Evolutionary conservation across 495 filamentous ascomycete genomes (phyloP).

Genomic region (Penicillium paxilli): DNA sequence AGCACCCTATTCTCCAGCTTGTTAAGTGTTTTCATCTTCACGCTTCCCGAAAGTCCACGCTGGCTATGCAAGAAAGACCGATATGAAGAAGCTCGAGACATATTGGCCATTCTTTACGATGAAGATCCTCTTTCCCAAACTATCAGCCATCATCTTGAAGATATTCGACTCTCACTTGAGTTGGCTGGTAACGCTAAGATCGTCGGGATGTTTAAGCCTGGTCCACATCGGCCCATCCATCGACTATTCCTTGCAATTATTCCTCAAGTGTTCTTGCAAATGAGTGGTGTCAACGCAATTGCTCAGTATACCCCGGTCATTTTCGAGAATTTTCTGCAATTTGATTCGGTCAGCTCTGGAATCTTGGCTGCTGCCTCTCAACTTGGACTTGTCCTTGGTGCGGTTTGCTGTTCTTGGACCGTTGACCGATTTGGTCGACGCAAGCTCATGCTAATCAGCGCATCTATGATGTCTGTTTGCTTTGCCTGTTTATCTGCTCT

Average conservation of each 20-base stretch:
- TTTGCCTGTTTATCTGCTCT: conserved; percentile 60
- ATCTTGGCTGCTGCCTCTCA: conserved; percentile 75
- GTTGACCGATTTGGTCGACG: conserved; percentile 74
- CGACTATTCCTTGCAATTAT: conserved; percentile 30
- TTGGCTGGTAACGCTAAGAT: conserved; percentile 27
- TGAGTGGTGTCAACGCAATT: conserved; percentile 25
- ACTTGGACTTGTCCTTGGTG: conserved; percentile 71
- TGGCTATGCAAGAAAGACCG: conserved; percentile 58
- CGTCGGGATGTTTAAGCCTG: conserved; percentile 32
- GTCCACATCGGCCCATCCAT: conserved; percentile 32
- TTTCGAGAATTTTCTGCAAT: conserved; percentile 52
- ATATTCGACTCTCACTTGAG: conserved; percentile 43
- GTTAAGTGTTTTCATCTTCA: conserved; percentile 46
- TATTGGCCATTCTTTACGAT: conserved; percentile 43
- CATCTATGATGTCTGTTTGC: conserved; percentile 52
- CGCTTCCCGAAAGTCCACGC: conserved; percentile 59
- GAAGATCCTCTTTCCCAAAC: conserved; percentile 20
- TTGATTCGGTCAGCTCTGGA: conserved; percentile 76
- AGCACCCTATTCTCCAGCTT: conserved; percentile 57
- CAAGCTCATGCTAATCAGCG: conserved; percentile 59
- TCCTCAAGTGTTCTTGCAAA: conserved; percentile 31
- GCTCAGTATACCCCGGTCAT: conserved; percentile 17
- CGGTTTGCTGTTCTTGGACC: conserved; percentile 72
- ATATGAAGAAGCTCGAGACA: conserved; percentile 52
- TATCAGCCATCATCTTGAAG: conserved; percentile 32